Evolutionary conservation across 768 basidiomycete genomes (phyloP), one percentile per base, ranked within the genome.

Genomic region (Rhizopogon vesiculosus): DNA sequence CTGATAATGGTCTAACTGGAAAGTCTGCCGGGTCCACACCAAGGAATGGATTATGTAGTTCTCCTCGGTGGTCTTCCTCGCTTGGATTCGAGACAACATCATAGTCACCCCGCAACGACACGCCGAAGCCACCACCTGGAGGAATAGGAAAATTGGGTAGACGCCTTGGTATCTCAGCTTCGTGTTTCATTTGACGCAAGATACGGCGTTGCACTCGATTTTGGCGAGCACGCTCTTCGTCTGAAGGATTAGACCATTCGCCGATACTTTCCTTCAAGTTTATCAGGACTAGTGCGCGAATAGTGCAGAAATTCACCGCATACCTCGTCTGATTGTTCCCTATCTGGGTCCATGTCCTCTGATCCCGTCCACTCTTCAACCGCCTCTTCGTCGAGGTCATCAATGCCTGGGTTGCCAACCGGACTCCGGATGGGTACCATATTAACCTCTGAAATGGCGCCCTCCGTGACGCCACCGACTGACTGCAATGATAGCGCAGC

Each of bases 161-260:
- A 33, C 87, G 80, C 50, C 90, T 81, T 7, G 89, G 89, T 53
- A 78, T 76, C 67, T 89, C 86, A 1, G 76, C 66, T 54, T 80
- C 80, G 16, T 74, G 78, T 10, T 66, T 68, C 62, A 71, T 72
- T 33, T 60, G 64, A 18, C 82, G 81, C 38, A 81, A 81, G 55
- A 82, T 68, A 40, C 87, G 83, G 44, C 86, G 82, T 42, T 86
- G 82, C 44, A 81, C 69, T 31, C 89, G 83, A 31, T 78, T 71
- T 59, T 84, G 84, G 19, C 90, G 82, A 3, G 87, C 90, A 29
- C 86, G 81, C 65, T 93, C 91, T 69, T 93, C 91, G 64, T 93
- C 91, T 25, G 91, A 93, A 16, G 91, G 91, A 64, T 93, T 93
- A 22, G 91, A 93, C 81, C 82, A 93, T 72, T 93, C 91, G 28